phyloP scores from a whole-genome alignment of 1,284 basidiomycete genomes.

The Naganishia sp. region DNA sequence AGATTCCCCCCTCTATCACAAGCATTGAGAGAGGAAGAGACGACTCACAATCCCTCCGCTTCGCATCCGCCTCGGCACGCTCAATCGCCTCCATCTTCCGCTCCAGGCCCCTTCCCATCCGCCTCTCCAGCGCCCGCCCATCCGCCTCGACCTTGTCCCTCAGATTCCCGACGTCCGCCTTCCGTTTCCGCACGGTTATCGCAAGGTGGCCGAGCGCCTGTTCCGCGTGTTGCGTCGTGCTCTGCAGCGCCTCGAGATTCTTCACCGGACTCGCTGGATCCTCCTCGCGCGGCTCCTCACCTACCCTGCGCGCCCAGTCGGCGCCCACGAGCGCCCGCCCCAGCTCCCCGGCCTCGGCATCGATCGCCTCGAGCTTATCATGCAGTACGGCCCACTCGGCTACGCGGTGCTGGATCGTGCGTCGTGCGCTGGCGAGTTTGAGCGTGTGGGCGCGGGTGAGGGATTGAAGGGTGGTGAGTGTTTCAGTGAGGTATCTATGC shows the following conservation, averaged over 20 bases:
- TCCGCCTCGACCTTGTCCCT: not conserved
- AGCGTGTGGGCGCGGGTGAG: constrained; percentile 10
- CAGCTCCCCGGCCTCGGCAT: not conserved
- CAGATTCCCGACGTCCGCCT: not conserved
- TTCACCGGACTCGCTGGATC: not conserved
- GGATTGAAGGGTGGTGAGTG: not conserved
- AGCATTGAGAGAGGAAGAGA: not conserved
- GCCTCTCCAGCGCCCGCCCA: constrained; percentile 1
- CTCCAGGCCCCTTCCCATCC: constrained; percentile 15
- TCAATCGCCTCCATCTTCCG: constrained; percentile 21
- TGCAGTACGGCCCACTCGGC: constrained; percentile 13
- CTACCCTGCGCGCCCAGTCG: not conserved
- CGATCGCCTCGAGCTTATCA: constrained; percentile 3
- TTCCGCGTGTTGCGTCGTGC: not conserved
- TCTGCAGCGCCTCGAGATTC: not conserved
- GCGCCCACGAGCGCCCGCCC: constrained; percentile 1
- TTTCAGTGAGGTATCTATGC: not conserved
- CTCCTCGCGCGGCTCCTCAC: too few species aligned
- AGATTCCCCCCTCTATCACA: not conserved
- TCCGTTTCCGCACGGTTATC: not conserved
- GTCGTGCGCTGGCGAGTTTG: constrained; percentile 12
- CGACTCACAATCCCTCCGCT: constrained; percentile 21
- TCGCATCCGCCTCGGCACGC: constrained; percentile 7
- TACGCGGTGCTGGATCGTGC: constrained; percentile 24
- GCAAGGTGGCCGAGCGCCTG: not conserved